phyloP scores from a whole-genome alignment of 306 rosid genomes.

The Albizia julibrissin region DNA sequence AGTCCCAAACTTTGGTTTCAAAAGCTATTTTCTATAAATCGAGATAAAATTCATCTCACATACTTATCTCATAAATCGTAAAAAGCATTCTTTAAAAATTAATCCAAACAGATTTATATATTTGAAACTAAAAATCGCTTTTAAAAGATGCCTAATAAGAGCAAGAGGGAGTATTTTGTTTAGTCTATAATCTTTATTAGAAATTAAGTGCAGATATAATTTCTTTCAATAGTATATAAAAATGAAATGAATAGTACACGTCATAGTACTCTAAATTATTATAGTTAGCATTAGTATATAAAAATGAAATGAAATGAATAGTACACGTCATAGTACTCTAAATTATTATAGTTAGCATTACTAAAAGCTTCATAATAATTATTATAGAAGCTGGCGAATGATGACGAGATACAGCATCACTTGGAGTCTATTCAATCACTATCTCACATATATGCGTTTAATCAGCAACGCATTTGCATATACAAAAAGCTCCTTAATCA shows the following conservation, averaged over 20 bases:
- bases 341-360: neutral
- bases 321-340: neutral
- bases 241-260: neutral
- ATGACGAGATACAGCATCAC: conserved; percentile 7
- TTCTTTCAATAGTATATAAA: neutral
- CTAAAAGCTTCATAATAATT: neutral
- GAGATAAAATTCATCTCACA: too few relatives aligned
- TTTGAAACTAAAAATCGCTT: too few relatives aligned
- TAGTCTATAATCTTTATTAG: too few relatives aligned
- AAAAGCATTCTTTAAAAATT: too few relatives aligned
- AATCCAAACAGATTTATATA: too few relatives aligned
- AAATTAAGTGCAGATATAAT: neutral
- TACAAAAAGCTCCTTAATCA: conserved; percentile 1
- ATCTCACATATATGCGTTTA: conserved; percentile 1
- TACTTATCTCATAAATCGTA: too few relatives aligned
- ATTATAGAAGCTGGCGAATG: neutral
- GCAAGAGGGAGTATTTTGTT: too few relatives aligned
- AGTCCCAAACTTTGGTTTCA: too few relatives aligned
- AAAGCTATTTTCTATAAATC: too few relatives aligned
- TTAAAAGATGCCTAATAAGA: too few relatives aligned
- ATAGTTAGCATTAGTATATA: too few relatives aligned
- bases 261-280: neutral
- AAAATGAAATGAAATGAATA: neutral
- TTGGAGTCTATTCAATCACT: neutral
- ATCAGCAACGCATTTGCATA: neutral